These are phyloP conservation scores for Trifolium fragiferum DNA, from an alignment of 306 rosid species.

Conservation along the genomic window DNA sequence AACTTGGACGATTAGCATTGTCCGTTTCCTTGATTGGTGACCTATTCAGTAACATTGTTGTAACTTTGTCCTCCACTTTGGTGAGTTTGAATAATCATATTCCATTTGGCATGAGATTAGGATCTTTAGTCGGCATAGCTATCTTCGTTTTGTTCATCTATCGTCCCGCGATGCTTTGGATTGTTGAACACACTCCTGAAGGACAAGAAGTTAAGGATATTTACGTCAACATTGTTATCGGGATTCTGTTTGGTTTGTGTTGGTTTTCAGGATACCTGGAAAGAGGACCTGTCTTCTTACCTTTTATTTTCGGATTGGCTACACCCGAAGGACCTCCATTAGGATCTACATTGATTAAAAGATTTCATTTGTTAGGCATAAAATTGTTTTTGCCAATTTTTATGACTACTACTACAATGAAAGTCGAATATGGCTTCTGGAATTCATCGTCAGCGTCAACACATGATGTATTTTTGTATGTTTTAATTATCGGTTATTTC, in stretches of 20 bases:
- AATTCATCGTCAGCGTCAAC: not conserved
- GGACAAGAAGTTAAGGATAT: slow-evolving; percentile 50
- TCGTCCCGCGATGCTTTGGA: slow-evolving; percentile 52
- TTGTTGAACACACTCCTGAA: slow-evolving; percentile 52
- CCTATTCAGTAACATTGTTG: not conserved
- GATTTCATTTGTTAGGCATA: slow-evolving; percentile 40
- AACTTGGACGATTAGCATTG: slow-evolving; percentile 26
- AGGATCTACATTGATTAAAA: slow-evolving; percentile 50
- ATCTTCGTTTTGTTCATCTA: slow-evolving; percentile 7
- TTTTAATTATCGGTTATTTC: not conserved
- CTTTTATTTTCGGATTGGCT: slow-evolving; percentile 67
- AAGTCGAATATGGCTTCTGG: slow-evolving; percentile 18
- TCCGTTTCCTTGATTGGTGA: slow-evolving; percentile 52
- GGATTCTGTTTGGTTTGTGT: slow-evolving; percentile 39
- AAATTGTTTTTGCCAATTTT: slow-evolving; percentile 56
- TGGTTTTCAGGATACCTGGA: not conserved
- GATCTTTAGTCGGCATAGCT: not conserved
- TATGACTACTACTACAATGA: slow-evolving; percentile 47
- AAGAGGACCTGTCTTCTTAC: slow-evolving; percentile 22
- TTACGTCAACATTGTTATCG: slow-evolving; percentile 34
- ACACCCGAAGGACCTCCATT: slow-evolving; percentile 48
- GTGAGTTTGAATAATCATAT: fast-evolving
- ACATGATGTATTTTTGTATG: not conserved
- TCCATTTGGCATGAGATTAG: fast-evolving
- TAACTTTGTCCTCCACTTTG: not conserved